phyloP scores from a whole-genome alignment of 2,329 filamentous ascomycete species.

The Botrytis elliptica region DNA sequence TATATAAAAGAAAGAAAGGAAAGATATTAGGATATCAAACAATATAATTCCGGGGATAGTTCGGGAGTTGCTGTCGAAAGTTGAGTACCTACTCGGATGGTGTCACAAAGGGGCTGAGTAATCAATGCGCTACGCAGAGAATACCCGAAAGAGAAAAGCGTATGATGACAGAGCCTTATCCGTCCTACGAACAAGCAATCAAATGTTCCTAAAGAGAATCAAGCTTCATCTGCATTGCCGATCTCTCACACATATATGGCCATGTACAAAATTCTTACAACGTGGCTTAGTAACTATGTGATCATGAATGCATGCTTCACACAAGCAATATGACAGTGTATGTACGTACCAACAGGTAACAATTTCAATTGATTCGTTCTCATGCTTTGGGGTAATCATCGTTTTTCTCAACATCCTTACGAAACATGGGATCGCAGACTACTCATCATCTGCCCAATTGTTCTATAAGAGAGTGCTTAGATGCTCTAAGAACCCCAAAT shows the following conservation, averaged over 20 bases:
- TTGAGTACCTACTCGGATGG: not conserved
- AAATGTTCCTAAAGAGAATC: not conserved
- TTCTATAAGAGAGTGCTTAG: not conserved
- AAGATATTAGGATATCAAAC: not conserved
- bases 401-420: not conserved
- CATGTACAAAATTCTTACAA: not conserved
- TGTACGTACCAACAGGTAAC: not conserved
- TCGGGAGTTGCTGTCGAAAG: not conserved
- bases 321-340: not conserved
- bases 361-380: not conserved
- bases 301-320: not conserved
- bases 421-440: not conserved
- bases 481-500: not conserved
- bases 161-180: not conserved
- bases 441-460: not conserved
- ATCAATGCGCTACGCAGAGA: constrained; percentile 18
- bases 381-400: not conserved
- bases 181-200: not conserved
- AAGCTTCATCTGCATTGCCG: not conserved
- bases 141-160: constrained; percentile 14
- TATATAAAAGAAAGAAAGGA: not conserved
- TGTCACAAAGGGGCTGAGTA: not conserved
- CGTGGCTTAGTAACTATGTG: not conserved
- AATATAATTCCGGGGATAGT: not conserved
- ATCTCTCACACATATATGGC: not conserved